Percentiles rank a stretch among this genome's conserved stretches.
Evolutionary conservation across 345 rosid species (phyloP).

Genomic region (Euclidium syriacum): DNA sequence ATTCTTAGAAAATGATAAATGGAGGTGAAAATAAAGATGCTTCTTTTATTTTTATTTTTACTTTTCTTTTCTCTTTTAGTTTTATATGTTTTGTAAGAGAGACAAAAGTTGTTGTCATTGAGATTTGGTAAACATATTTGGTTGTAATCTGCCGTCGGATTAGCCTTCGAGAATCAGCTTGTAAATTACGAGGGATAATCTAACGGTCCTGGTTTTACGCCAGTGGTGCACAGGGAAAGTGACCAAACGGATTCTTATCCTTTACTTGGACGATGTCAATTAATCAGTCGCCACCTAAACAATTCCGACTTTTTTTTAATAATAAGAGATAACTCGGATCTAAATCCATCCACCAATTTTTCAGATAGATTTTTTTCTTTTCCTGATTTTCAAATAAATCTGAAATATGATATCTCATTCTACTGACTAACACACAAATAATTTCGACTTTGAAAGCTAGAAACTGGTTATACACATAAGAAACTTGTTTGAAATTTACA

Average conservation of each 20-base stretch:
- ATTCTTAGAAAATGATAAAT: neutral
- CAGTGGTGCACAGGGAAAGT: conserved; percentile 27
- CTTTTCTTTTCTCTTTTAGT: neutral
- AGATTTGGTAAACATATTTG: conserved; percentile 27
- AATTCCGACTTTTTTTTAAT: too few species aligned
- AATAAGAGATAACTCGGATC: too few species aligned
- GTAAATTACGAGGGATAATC: conserved; percentile 22
- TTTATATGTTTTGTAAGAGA: neutral
- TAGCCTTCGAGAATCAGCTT: conserved; percentile 5
- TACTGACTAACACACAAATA: too few species aligned
- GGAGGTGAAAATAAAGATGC: neutral
- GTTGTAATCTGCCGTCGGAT: conserved; percentile 15
- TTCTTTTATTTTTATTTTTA: neutral
- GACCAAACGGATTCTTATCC: conserved; percentile 9
- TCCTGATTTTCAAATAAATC: too few species aligned
- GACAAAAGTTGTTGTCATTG: conserved; percentile 30
- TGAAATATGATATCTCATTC: too few species aligned
- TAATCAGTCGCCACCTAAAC: neutral
- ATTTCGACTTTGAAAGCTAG: too few species aligned
- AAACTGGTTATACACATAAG: too few species aligned
- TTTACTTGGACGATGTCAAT: neutral
- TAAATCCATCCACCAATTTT: too few species aligned
- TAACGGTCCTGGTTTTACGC: conserved; percentile 6
- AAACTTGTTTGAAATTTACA: too few species aligned
- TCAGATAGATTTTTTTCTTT: too few species aligned